Conservation (phyloP, 345 rosid genomes). For the Luvunga scandens region DNA sequence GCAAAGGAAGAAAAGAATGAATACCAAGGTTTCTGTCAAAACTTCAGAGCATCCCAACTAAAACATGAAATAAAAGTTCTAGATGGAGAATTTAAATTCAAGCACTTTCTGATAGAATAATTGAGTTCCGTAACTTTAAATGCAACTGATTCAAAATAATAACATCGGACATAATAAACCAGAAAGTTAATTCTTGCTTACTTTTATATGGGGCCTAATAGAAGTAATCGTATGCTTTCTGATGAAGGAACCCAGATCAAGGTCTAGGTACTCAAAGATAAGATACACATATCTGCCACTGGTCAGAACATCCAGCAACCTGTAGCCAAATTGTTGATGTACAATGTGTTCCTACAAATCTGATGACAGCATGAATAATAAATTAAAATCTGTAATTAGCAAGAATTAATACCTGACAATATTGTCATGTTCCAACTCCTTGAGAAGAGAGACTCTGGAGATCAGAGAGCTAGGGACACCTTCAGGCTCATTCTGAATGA, state of each 20-base stretch:
- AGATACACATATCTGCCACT: neutral
- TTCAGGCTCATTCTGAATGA: neutral
- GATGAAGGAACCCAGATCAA: neutral
- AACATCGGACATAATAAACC: neutral
- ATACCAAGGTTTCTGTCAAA: neutral
- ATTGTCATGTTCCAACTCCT: slow-evolving; percentile 3
- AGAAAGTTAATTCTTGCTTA: neutral
- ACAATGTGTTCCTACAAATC: too few relatives aligned
- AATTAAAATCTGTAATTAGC: too few relatives aligned
- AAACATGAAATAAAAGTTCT: too few relatives aligned
- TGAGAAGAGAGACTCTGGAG: neutral
- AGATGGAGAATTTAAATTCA: too few relatives aligned
- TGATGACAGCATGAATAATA: too few relatives aligned
- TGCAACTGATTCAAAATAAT: neutral
- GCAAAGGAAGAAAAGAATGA: neutral
- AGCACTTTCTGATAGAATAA: neutral
- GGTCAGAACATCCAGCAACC: slow-evolving; percentile 4
- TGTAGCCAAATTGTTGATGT: neutral
- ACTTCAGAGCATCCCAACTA: too few relatives aligned
- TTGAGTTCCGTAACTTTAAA: neutral
- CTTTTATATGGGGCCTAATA: neutral
- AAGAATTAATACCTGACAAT: neutral
- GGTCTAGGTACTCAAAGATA: slow-evolving; percentile 2
- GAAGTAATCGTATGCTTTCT: neutral
- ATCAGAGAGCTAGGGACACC: neutral